Evolutionary conservation across 2,329 filamentous ascomycete genomes (phyloP).

Genomic region (Akanthomyces dipterigenus): DNA sequence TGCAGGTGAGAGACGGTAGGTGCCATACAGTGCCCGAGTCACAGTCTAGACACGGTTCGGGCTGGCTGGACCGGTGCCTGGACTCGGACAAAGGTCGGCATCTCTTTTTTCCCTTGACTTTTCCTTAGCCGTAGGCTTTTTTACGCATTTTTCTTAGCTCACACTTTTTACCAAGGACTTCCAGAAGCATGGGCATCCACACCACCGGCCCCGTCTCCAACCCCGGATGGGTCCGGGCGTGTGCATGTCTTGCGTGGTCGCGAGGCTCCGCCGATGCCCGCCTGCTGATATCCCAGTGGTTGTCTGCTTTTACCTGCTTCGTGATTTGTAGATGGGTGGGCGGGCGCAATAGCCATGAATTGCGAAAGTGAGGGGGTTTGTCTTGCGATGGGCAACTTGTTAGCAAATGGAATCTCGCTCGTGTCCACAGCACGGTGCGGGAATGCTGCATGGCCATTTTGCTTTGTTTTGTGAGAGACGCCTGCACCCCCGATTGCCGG

Average conservation of each 20-base stretch:
- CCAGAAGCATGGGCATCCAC: background rate
- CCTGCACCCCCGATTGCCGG: background rate
- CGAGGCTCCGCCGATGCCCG: background rate
- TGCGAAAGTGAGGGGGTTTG: background rate
- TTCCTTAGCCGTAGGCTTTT: background rate
- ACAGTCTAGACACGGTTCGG: background rate
- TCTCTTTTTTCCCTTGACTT: background rate
- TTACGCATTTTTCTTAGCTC: conserved; percentile 1
- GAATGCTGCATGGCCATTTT: background rate
- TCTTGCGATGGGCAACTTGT: background rate
- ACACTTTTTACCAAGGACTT: background rate
- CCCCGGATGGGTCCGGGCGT: conserved; percentile 6
- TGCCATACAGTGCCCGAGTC: background rate
- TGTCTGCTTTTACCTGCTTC: background rate
- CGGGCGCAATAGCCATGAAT: background rate
- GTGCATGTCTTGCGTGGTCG: background rate
- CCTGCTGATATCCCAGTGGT: background rate
- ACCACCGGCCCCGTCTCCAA: background rate
- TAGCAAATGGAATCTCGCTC: background rate
- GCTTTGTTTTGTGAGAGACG: too few relatives aligned
- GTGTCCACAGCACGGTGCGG: background rate
- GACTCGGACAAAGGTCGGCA: conserved; percentile 9
- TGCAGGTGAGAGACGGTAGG: background rate
- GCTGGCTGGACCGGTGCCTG: background rate
- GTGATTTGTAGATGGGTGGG: background rate